Evolutionary conservation across 2,329 filamentous ascomycete species (phyloP).

Genomic region (Rhexocercosporidium sp.): DNA sequence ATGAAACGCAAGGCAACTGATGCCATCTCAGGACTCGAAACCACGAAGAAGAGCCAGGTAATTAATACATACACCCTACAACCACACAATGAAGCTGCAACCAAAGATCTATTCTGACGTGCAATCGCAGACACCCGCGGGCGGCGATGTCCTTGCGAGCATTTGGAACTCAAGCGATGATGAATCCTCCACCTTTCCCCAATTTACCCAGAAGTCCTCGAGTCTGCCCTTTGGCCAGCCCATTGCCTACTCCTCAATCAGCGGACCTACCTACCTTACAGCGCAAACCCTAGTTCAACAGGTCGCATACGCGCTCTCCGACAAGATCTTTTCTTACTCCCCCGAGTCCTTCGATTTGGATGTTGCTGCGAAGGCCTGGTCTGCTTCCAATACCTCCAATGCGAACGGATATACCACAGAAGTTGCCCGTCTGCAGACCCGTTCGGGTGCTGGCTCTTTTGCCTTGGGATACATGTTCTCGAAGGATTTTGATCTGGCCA

Average conservation of each 20-base stretch:
- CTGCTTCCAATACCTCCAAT: conserved; percentile 72
- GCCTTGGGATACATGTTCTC: conserved; percentile 98
- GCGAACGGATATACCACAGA: conserved; percentile 80
- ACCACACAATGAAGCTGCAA: conserved; percentile 1
- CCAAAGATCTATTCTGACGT: conserved; percentile 17
- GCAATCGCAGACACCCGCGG: conserved; percentile 34
- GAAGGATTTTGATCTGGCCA: conserved; percentile 90
- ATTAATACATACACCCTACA: conserved; percentile 8
- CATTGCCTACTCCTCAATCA: conserved; percentile 65
- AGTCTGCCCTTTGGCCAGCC: conserved; percentile 62
- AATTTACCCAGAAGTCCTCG: conserved; percentile 49
- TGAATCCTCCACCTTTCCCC: conserved; percentile 30
- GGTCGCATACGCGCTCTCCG: conserved; percentile 90
- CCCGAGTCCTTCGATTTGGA: conserved; percentile 93
- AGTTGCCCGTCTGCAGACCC: conserved; percentile 82
- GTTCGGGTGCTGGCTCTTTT: conserved; percentile 86
- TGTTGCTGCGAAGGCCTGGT: conserved; percentile 80
- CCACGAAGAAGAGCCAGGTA: conserved; percentile 28
- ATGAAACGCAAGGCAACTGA: conserved; percentile 39
- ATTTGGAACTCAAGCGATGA: conserved; percentile 40
- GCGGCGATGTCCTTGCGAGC: conserved; percentile 36
- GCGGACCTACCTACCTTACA: conserved; percentile 89
- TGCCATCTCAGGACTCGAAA: conserved; percentile 29
- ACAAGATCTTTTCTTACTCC: conserved; percentile 97
- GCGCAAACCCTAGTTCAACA: conserved; percentile 95